Evolutionary conservation across 345 rosid genomes (phyloP).

Genomic region (Carallia pectinifolia): DNA sequence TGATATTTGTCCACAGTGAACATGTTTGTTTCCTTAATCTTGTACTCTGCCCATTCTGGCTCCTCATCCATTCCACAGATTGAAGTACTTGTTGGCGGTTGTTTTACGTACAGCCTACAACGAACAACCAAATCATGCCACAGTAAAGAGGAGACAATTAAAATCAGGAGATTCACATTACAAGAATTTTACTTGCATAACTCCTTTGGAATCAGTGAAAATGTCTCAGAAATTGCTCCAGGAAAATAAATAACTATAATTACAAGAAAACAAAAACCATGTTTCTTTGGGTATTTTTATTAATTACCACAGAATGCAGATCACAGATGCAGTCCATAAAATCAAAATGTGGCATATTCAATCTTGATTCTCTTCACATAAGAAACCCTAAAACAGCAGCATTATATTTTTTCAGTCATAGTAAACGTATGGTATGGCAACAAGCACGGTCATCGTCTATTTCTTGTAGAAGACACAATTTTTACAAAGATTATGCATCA

Average conservation of each 20-base stretch:
- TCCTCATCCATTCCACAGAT: constrained; percentile 56
- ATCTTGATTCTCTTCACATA: too few relatives aligned
- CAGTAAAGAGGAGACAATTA: neutral
- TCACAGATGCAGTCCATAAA: neutral
- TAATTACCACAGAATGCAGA: neutral
- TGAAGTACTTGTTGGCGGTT: constrained; percentile 54
- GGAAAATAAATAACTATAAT: neutral
- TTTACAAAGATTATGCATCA: too few relatives aligned
- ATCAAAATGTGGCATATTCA: too few relatives aligned
- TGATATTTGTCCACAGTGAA: constrained; percentile 90
- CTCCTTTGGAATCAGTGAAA: neutral
- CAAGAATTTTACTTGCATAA: too few relatives aligned
- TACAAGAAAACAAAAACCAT: neutral
- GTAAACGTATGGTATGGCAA: too few relatives aligned
- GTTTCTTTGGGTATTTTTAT: neutral
- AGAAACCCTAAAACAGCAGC: too few relatives aligned
- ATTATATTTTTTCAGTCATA: too few relatives aligned
- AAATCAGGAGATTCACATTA: neutral
- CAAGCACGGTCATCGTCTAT: too few relatives aligned
- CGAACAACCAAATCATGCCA: constrained; percentile 6
- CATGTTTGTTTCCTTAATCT: constrained; percentile 89
- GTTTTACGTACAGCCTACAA: constrained; percentile 77
- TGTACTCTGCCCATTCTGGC: constrained; percentile 87
- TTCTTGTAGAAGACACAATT: too few relatives aligned
- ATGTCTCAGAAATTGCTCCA: neutral